These are phyloP conservation scores for Starmerella bombicola DNA, from an alignment of 805 yeast genomes.

Conservation along the genomic window DNA sequence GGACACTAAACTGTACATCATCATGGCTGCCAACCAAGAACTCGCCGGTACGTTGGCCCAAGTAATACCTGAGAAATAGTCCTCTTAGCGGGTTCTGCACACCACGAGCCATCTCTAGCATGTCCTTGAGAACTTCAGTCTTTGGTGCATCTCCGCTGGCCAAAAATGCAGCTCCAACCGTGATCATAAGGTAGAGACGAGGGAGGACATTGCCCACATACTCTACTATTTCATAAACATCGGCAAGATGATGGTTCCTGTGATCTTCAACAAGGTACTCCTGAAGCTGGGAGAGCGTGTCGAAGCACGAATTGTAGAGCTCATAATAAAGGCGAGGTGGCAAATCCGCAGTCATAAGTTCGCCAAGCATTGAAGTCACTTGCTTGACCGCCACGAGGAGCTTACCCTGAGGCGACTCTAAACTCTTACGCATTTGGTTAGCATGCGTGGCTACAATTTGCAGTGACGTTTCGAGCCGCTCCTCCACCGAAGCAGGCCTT, in stretches of 20 bases:
- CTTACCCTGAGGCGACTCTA: constrained; percentile 47
- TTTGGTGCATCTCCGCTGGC: constrained; percentile 63
- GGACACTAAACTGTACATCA: constrained; percentile 49
- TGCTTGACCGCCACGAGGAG: constrained; percentile 82
- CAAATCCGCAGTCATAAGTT: constrained; percentile 59
- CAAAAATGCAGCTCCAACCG: constrained; percentile 86
- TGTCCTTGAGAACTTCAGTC: constrained; percentile 79
- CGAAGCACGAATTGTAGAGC: constrained; percentile 70
- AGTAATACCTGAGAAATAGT: constrained; percentile 73
- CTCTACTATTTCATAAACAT: constrained; percentile 86
- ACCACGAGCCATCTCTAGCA: constrained; percentile 96
- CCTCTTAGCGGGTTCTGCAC: constrained; percentile 94
- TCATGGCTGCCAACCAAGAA: constrained; percentile 35
- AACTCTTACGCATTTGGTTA: constrained; percentile 59
- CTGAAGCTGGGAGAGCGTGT: constrained; percentile 60
- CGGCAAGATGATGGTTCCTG: constrained; percentile 63
- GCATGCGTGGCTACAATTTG: constrained; percentile 55
- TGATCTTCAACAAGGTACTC: constrained; percentile 54
- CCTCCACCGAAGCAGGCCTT: constrained; percentile 3
- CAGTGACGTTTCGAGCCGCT: constrained; percentile 36
- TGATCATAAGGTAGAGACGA: constrained; percentile 83
- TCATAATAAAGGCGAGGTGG: constrained; percentile 91
- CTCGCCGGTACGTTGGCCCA: constrained; percentile 71
- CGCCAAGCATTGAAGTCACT: constrained; percentile 69
- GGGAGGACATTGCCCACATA: constrained; percentile 88